These are phyloP conservation scores for Prunus yedoensis DNA, from an alignment of 331 rosid genomes.

Conservation along the genomic window DNA sequence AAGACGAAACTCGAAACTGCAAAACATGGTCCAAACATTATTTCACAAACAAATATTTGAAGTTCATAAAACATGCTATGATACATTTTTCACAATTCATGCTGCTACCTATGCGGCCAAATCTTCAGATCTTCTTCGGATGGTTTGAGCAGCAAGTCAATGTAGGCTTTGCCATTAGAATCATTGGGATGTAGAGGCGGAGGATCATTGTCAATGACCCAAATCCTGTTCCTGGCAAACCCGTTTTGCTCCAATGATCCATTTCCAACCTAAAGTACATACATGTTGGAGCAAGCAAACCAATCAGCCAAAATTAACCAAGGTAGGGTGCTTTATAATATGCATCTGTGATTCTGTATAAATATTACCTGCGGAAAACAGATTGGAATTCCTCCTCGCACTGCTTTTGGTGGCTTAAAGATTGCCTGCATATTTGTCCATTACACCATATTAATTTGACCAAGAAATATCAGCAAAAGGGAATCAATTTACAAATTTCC, in stretches of 20 bases:
- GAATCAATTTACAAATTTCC: neutral
- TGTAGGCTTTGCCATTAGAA: slow-evolving; percentile 48
- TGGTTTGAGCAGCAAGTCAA: slow-evolving; percentile 77
- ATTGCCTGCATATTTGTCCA: slow-evolving; percentile 45
- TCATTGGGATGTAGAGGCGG: slow-evolving; percentile 52
- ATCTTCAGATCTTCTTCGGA: slow-evolving; percentile 63
- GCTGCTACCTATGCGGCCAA: slow-evolving; percentile 76
- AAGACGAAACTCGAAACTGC: slow-evolving; percentile 85
- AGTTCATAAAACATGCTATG: neutral
- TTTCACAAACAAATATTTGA: neutral
- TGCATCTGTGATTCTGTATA: neutral
- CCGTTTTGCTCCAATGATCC: slow-evolving; percentile 86
- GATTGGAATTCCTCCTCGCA: slow-evolving; percentile 90
- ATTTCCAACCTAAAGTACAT: slow-evolving; percentile 56
- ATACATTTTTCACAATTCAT: slow-evolving; percentile 5
- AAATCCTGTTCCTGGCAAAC: slow-evolving; percentile 76
- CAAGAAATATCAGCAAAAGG: neutral
- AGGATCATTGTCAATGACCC: slow-evolving; percentile 68
- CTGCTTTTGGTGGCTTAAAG: slow-evolving; percentile 71
- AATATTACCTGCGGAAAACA: slow-evolving; percentile 82
- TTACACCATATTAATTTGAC: neutral
- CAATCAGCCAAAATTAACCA: neutral
- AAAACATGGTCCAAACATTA: slow-evolving; percentile 8
- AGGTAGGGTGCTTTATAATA: neutral
- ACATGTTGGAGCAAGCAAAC: slow-evolving; percentile 7